A percentile compares a stretch with the other conserved stretches of the same genome.
These are phyloP conservation scores for Dimocarpus longan DNA, from an alignment of 345 rosid genomes.

Conservation along the genomic window DNA sequence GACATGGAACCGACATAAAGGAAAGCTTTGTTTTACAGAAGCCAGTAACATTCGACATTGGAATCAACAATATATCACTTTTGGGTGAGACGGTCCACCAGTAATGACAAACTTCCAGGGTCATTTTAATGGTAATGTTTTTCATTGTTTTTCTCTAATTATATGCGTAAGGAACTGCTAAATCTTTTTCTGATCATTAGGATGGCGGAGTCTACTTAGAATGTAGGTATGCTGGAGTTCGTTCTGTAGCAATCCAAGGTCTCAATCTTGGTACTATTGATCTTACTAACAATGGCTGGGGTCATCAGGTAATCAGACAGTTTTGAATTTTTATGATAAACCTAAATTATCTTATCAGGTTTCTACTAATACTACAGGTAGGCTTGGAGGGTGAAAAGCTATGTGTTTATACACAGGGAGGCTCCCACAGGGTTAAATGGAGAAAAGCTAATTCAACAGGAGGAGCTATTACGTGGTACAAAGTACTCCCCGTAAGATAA, in stretches of 20 bases:
- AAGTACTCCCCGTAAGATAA: slow-evolving; percentile 26
- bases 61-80: slow-evolving; percentile 39
- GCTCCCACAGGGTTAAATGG: slow-evolving; percentile 39
- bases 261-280: slow-evolving; percentile 53
- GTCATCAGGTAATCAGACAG: slow-evolving; percentile 39
- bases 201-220: slow-evolving; percentile 55
- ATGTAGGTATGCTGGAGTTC: slow-evolving; percentile 44
- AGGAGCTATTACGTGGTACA: slow-evolving; percentile 48
- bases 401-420: slow-evolving; percentile 31
- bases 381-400: slow-evolving; percentile 44
- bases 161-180: not conserved
- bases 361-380: slow-evolving; percentile 24
- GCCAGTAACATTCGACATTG: slow-evolving; percentile 35
- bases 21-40: slow-evolving; percentile 51
- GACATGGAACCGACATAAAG: slow-evolving; percentile 44
- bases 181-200: slow-evolving; percentile 21
- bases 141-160: not conserved
- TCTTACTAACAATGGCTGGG: slow-evolving; percentile 47
- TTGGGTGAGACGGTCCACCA: slow-evolving; percentile 45
- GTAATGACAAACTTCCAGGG: slow-evolving; percentile 23
- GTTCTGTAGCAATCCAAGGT: slow-evolving; percentile 38
- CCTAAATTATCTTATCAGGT: not conserved
- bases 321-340: not conserved
- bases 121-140: not conserved
- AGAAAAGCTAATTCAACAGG: slow-evolving; percentile 20